A percentile compares a stretch with the other conserved stretches of the same genome.
These are phyloP conservation scores for Cutaneotrichosporon cutaneum DNA, from an alignment of 1,284 basidiomycete species.

Conservation along the genomic window DNA sequence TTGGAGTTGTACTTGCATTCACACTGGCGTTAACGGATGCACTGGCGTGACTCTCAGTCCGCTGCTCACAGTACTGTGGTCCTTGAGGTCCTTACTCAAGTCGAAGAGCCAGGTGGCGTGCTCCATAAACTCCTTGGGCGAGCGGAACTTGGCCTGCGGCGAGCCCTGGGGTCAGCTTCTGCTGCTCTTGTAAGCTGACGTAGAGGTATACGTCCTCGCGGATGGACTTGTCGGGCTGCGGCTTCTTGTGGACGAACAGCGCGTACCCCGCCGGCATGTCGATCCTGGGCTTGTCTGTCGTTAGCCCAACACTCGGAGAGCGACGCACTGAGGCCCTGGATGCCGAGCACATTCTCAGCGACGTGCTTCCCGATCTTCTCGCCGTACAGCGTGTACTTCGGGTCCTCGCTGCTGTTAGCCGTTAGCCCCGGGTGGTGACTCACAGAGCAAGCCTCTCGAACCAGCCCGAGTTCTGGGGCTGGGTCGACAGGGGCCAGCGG, in stretches of 20 bases:
- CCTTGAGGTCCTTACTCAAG: constrained; percentile 26
- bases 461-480: constrained; percentile 13
- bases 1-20: constrained; percentile 36
- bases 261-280: constrained; percentile 38
- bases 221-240: constrained; percentile 19
- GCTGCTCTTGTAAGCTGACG: constrained; percentile 26
- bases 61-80: constrained; percentile 35
- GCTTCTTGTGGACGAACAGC: constrained; percentile 37
- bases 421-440: constrained; percentile 1
- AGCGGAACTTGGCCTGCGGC: constrained; percentile 27
- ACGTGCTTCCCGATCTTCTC: constrained; percentile 32
- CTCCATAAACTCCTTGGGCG: constrained; percentile 31
- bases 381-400: constrained; percentile 35
- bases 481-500: constrained; percentile 10
- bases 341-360: constrained; percentile 17
- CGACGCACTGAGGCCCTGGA: constrained; percentile 19
- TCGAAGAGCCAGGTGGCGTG: constrained; percentile 46
- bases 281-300: constrained; percentile 14
- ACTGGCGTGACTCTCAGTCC: not conserved
- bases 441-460: constrained; percentile 19
- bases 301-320: constrained; percentile 3
- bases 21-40: constrained; percentile 29
- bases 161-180: constrained; percentile 33
- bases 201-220: constrained; percentile 39
- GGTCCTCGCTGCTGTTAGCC: constrained; percentile 14